These are phyloP conservation scores for Taiwanofungus camphoratus DNA, from an alignment of 1,284 basidiomycete genomes.

Conservation along the genomic window DNA sequence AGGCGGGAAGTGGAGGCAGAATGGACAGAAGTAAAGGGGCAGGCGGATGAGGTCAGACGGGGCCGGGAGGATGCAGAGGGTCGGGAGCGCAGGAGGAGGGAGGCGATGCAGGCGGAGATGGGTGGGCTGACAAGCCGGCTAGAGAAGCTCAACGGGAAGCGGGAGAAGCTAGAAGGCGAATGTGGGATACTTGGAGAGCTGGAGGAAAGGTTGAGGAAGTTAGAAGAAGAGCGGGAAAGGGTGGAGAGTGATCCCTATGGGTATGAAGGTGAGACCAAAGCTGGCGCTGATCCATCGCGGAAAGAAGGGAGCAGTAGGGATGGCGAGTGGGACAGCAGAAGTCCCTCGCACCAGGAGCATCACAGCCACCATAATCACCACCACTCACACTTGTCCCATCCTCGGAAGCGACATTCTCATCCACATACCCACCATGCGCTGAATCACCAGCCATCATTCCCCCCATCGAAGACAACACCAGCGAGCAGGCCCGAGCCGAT, in stretches of 20 bases:
- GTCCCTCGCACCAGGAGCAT: constrained; percentile 3
- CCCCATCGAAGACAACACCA: constrained; percentile 5
- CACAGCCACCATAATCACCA: constrained; percentile 12
- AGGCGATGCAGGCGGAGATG: constrained; percentile 36
- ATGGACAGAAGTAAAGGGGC: constrained; percentile 34
- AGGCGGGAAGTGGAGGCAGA: constrained; percentile 43
- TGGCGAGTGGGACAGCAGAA: constrained; percentile 11
- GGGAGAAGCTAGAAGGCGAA: constrained; percentile 50
- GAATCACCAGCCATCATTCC: constrained; percentile 15
- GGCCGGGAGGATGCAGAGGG: constrained; percentile 34
- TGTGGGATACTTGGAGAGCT: constrained; percentile 33
- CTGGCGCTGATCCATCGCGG: neutral
- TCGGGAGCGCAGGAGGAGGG: constrained; percentile 38
- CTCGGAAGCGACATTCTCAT: constrained; percentile 28
- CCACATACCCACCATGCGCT: constrained; percentile 15
- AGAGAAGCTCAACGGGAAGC: constrained; percentile 47
- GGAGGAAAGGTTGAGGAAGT: constrained; percentile 33
- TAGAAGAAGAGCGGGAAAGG: constrained; percentile 34
- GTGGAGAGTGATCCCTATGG: constrained; percentile 31
- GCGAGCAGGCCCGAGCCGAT: constrained; percentile 13
- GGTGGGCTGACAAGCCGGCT: constrained; percentile 37
- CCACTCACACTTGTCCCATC: constrained; percentile 14
- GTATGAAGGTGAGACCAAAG: constrained; percentile 22
- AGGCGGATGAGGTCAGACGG: constrained; percentile 26
- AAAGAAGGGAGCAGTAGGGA: constrained; percentile 7